Conservation (phyloP, 192 early-diverging fungal genomes). For the Gamsiella multidivaricata region DNA sequence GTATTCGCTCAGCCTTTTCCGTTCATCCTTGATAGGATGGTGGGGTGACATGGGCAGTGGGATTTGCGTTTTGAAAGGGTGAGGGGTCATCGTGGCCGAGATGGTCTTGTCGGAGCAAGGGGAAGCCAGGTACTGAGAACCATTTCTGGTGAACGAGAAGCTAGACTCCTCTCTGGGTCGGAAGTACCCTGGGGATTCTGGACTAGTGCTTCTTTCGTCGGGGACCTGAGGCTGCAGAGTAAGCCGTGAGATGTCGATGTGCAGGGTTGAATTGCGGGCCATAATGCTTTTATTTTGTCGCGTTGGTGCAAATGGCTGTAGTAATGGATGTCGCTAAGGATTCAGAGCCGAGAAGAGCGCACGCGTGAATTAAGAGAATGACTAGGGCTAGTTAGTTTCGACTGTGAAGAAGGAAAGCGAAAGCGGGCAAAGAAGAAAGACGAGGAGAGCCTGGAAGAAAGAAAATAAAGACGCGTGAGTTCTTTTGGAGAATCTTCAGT, state of each 20-base stretch:
- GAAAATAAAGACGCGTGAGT: neutral
- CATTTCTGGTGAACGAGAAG: constrained; percentile 17
- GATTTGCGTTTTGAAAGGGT: constrained; percentile 19
- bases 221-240: neutral
- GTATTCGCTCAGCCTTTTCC: constrained; percentile 20
- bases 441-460: neutral
- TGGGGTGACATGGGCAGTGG: neutral
- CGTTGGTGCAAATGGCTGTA: neutral
- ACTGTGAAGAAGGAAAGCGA: neutral
- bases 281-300: neutral
- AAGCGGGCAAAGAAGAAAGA: neutral
- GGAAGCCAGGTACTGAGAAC: constrained; percentile 17
- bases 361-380: too few relatives aligned
- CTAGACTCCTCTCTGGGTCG: constrained; percentile 9
- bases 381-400: too few relatives aligned
- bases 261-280: constrained; percentile 1
- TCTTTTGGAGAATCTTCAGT: neutral
- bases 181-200: constrained; percentile 9
- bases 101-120: constrained; percentile 12
- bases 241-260: constrained; percentile 3
- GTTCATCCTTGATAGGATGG: constrained; percentile 2
- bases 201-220: neutral
- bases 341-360: too few relatives aligned
- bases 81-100: constrained; percentile 25
- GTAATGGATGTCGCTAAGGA: neutral